Percentiles rank a stretch among this genome's conserved stretches.
phyloP scores from a whole-genome alignment of 805 yeast species.

The Sungouiozyma intestinalis region DNA sequence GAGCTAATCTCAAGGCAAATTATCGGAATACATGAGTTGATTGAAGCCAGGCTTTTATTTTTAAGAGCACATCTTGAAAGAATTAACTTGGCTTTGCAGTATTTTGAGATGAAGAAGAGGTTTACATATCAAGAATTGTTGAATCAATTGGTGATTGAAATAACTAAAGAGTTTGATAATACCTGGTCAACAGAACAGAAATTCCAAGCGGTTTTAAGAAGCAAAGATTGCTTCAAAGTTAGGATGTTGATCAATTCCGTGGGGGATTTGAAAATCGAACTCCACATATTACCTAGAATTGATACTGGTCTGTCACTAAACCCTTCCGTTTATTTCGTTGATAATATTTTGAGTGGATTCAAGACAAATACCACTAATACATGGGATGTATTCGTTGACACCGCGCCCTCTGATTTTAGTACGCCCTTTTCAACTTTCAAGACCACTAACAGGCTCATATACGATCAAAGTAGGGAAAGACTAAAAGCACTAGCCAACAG shows the following conservation, averaged over 20 bases:
- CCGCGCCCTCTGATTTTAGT: conserved; percentile 34
- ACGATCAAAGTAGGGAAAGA: conserved; percentile 51
- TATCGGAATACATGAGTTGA: neutral
- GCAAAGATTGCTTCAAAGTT: conserved; percentile 34
- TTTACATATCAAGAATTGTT: conserved; percentile 37
- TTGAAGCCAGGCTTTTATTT: conserved; percentile 3
- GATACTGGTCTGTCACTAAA: conserved; percentile 1
- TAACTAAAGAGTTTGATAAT: conserved; percentile 14
- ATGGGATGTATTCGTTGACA: conserved; percentile 60
- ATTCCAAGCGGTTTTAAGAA: conserved; percentile 14
- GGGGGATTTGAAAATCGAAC: conserved; percentile 32
- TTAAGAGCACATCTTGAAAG: conserved; percentile 30
- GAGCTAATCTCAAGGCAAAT: neutral
- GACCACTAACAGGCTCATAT: conserved; percentile 62
- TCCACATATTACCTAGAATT: conserved; percentile 18
- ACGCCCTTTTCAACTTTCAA: conserved; percentile 82
- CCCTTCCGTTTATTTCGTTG: conserved; percentile 18
- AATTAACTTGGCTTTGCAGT: conserved; percentile 41
- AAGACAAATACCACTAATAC: conserved; percentile 15
- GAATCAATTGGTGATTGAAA: conserved; percentile 30
- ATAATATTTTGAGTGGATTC: conserved; percentile 19
- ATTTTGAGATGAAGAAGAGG: conserved; percentile 39
- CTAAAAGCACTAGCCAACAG: conserved; percentile 25
- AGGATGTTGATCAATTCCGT: conserved; percentile 33
- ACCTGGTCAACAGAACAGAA: conserved; percentile 6